These are phyloP conservation scores for Macrotyloma uniflorum DNA, from an alignment of 306 rosid species.

Conservation along the genomic window DNA sequence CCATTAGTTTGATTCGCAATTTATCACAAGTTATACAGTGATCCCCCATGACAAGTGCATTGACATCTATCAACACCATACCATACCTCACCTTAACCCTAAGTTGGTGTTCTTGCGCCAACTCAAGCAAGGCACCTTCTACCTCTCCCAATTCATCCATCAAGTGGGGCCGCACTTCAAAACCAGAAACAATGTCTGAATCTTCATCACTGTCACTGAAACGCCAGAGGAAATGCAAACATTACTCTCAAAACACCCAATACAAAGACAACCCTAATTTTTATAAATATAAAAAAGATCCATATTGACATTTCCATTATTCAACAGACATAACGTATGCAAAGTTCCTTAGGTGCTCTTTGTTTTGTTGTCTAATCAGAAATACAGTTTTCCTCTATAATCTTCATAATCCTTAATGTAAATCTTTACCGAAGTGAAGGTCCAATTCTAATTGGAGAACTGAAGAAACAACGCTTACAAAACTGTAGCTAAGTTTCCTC, in stretches of 20 bases:
- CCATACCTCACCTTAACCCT: slow-evolving; percentile 58
- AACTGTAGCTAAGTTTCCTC: neutral
- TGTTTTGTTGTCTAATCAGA: neutral
- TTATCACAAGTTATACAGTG: neutral
- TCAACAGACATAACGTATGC: no score
- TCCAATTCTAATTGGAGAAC: neutral
- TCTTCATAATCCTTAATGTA: neutral
- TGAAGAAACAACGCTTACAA: neutral
- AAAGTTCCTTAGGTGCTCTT: no score
- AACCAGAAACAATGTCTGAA: slow-evolving; percentile 51
- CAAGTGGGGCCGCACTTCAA: slow-evolving; percentile 57
- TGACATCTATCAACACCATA: slow-evolving; percentile 3
- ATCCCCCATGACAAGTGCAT: slow-evolving; percentile 10
- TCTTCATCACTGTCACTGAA: slow-evolving; percentile 69
- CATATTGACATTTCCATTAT: neutral
- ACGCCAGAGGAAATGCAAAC: slow-evolving; percentile 35
- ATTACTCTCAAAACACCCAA: slow-evolving; percentile 23
- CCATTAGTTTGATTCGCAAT: slow-evolving; percentile 5
- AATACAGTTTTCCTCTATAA: neutral
- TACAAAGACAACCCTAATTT: slow-evolving; percentile 6
- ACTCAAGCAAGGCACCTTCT: slow-evolving; percentile 71
- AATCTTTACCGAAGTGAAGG: neutral
- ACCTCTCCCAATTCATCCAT: slow-evolving; percentile 66
- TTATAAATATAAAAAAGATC: neutral
- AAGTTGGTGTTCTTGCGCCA: slow-evolving; percentile 65